Evolutionary conservation across 1,139 yeast species (phyloP).

Genomic region (Yamadazyma atmosphaerica): DNA sequence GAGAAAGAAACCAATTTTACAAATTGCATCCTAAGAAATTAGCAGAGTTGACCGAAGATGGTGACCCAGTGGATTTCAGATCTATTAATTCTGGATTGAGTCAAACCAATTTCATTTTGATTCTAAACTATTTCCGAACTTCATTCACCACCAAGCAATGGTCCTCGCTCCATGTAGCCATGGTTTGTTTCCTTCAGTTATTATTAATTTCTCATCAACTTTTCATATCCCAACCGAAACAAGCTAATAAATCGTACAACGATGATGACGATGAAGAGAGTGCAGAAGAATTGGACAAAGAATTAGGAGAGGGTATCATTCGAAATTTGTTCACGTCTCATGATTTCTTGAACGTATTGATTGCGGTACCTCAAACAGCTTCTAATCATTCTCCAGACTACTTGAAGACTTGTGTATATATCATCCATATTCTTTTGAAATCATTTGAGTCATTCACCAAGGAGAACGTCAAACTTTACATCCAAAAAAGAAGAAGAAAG

Average conservation of each 20-base stretch:
- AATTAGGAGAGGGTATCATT: conserved; percentile 49
- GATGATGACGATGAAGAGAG: conserved; percentile 45
- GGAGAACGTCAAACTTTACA: conserved; percentile 58
- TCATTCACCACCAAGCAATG: conserved; percentile 52
- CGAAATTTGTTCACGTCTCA: conserved; percentile 61
- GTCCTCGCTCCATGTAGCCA: conserved; percentile 67
- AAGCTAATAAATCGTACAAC: conserved; percentile 13
- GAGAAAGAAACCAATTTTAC: conserved; percentile 25
- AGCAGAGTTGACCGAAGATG: conserved; percentile 17
- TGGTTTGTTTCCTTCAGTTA: conserved; percentile 69
- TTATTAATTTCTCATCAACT: conserved; percentile 55
- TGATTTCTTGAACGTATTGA: conserved; percentile 58
- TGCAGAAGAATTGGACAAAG: conserved; percentile 49
- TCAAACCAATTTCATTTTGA: conserved; percentile 62
- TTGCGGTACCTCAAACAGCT: conserved; percentile 65
- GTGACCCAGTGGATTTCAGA: conserved; percentile 47
- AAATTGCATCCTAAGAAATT: conserved; percentile 21
- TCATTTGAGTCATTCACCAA: conserved; percentile 67
- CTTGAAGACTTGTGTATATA: conserved; percentile 61
- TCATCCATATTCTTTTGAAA: conserved; percentile 66
- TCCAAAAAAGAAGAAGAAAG: conserved; percentile 47
- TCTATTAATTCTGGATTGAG: conserved; percentile 68
- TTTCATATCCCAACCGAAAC: conserved; percentile 29
- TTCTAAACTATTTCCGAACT: conserved; percentile 56
- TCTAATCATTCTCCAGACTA: conserved; percentile 64